Base-by-base conservation (phyloP, 2,329 filamentous ascomycete genomes). In the Xylariaceae sp. region DNA sequence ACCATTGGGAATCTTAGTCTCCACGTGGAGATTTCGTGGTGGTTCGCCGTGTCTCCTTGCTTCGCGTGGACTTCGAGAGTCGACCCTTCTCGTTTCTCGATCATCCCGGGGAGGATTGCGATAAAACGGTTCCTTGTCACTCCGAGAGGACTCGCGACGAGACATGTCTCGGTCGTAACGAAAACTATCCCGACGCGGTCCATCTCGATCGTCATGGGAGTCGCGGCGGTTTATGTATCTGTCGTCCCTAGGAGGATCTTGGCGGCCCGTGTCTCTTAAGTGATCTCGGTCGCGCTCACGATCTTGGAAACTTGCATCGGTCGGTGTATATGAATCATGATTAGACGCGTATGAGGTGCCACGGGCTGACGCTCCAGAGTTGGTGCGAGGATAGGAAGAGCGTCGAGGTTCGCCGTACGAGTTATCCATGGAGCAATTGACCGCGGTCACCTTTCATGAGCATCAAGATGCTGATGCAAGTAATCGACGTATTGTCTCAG, bases 201-300 rank as follows among this genome's bases (percentile, higher is more conserved):
- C n/a, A n/a, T n/a, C n/a, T n/a, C n/a, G n/a, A n/a, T n/a, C n/a
- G n/a, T n/a, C n/a, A n/a, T n/a, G 35, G 24, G 12, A 19, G 15
- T 46, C 40, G 24, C n/a, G 17, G 41, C 32, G 30, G 11, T 33
- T 43, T 4, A 11, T 13, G 16, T 48, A 42, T 40, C 39, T 37
- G 26, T 7, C 32, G 11, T 51, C 47, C 15, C 43, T 36, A 4
- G 45, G 45, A 37, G 22, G 11, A 26, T 26, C n/a, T 26, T 6
- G 22, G 54, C 48, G 32, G 43, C 48, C 29, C 37, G 42, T 12
- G 16, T 33, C 15, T 31, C 58, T 43, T 1, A 57, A 53, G 24
- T 57, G 45, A 4, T 55, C 52, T 4, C 51, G 44, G 28, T 60
- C 42, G 3, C 44, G 42, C 30, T 26, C 22, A 26, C 22, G 22